phyloP scores from a whole-genome alignment of 2,329 filamentous ascomycete genomes.

The Pseudogymnoascus sp. region DNA sequence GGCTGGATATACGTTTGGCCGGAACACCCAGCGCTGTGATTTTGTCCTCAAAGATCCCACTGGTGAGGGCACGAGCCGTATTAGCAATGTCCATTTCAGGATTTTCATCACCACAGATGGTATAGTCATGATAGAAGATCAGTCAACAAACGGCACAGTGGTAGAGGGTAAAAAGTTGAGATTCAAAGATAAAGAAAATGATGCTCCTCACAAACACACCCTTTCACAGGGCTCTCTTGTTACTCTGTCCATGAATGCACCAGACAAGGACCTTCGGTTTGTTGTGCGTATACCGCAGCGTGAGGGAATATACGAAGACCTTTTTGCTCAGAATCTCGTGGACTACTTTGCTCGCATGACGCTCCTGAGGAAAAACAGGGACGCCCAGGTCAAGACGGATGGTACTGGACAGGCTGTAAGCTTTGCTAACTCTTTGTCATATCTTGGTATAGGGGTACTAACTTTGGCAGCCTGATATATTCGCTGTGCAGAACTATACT shows the following conservation, averaged over 20 bases:
- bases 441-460: background rate
- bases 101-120: slow-evolving; percentile 78
- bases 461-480: slow-evolving; percentile 4
- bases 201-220: slow-evolving; percentile 28
- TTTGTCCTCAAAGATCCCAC: slow-evolving; percentile 39
- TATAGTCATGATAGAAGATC: slow-evolving; percentile 84
- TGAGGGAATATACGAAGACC: slow-evolving; percentile 54
- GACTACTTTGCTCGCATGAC: slow-evolving; percentile 47
- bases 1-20: slow-evolving; percentile 78
- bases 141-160: slow-evolving; percentile 90
- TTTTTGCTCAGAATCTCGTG: slow-evolving; percentile 61
- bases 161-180: slow-evolving; percentile 66
- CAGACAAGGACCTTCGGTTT: slow-evolving; percentile 62
- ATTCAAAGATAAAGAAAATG: slow-evolving; percentile 38
- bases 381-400: background rate
- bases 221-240: slow-evolving; percentile 26
- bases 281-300: slow-evolving; percentile 75
- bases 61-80: slow-evolving; percentile 47
- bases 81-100: slow-evolving; percentile 94
- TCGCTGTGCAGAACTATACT: background rate
- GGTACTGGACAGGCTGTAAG: slow-evolving; percentile 6
- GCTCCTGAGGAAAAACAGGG: background rate
- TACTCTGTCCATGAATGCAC: slow-evolving; percentile 23
- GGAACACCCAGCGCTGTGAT: slow-evolving; percentile 65
- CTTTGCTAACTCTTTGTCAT: background rate